A percentile compares a stretch with the other conserved stretches of the same genome.
Conservation (phyloP, 2,329 filamentous ascomycete species). For the Leptodontidium sp. region DNA sequence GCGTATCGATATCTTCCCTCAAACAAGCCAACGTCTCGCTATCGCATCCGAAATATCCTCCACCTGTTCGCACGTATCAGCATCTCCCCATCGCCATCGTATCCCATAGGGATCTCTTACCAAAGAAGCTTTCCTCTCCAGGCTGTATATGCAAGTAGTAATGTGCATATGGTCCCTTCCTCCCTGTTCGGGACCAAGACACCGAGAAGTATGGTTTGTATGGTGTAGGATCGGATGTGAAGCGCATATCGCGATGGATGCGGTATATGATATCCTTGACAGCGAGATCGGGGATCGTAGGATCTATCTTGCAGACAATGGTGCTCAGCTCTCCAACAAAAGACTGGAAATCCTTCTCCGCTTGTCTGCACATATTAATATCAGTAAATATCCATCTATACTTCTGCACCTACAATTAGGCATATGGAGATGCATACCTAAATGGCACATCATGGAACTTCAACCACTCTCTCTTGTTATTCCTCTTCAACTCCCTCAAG, state of each 20-base stretch:
- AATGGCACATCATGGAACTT: conserved; percentile 54
- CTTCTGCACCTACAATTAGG: not conserved
- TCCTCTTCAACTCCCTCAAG: conserved; percentile 64
- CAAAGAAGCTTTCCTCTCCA: conserved; percentile 71
- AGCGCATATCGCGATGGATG: conserved; percentile 87
- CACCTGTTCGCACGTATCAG: conserved; percentile 46
- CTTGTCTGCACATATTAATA: conserved; percentile 67
- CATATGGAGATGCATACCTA: conserved; percentile 17
- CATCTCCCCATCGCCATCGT: not conserved
- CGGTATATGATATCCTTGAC: conserved; percentile 87
- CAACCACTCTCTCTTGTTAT: conserved; percentile 67
- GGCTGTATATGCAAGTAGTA: conserved; percentile 91
- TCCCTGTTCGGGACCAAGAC: conserved; percentile 84
- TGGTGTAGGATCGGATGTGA: conserved; percentile 83
- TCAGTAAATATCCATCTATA: conserved; percentile 58
- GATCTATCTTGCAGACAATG: conserved; percentile 75
- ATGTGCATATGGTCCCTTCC: conserved; percentile 86
- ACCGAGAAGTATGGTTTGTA: conserved; percentile 88
- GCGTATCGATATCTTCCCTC: conserved; percentile 77
- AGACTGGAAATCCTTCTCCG: conserved; percentile 81
- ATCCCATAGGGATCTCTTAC: conserved; percentile 44
- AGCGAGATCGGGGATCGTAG: conserved; percentile 86
- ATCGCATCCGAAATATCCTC: conserved; percentile 84
- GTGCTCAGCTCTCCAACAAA: conserved; percentile 78
- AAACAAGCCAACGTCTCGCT: conserved; percentile 69